Base-by-base conservation (phyloP, 2,329 filamentous ascomycete species). In the Cytospora mali region DNA sequence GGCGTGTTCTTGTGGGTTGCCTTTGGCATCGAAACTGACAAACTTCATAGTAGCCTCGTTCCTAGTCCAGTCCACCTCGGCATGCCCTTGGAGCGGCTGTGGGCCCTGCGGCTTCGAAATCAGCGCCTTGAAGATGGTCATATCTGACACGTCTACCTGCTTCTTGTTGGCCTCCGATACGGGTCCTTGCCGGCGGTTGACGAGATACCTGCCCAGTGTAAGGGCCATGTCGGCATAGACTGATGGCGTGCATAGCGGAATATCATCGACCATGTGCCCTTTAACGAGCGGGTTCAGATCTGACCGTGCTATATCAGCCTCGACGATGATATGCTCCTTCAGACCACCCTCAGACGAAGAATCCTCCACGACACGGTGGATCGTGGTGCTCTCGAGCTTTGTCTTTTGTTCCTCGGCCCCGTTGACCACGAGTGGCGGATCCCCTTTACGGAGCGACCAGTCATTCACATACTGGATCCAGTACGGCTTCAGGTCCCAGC, bases 241-340 rank as follows among this genome's bases (percentile, higher is more conserved):
- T 5, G 80, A 78, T 4, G 88, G 89, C 4, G 89, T 86, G 69
- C 85, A 89, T 16, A 91, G 79, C 39, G 84, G 80, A 61, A 82
- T 81, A 55, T 86, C 87, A 70, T 91, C 90, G 71, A 90, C 86
- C 69, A 85, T 75, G 71, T 91, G 88, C 28, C 88, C 88, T 52
- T 79, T 79, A 58, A 89, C 84, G 9, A 87, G 80, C 55, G 73
- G 62, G 70, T 83, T 82, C 29, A 90, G 79, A 68, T 90, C 85
- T 29, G 83, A 80, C 42, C 89, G 83, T 23, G 82, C 81, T 54
- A 91, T 79, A 67, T 89, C 87, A 10, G 88, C 87, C 74, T 89
- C 86, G 9, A 88, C 84, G 66, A 88, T 80, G 29, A 90, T 77
- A 39, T 50, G 82, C 81, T 73, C 18, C 11, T n/a, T 25, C n/a